Percentiles rank a stretch among this genome's conserved stretches.
Conservation (phyloP, 176 grass and related monocot species). For the Oropetium thomaeum region DNA sequence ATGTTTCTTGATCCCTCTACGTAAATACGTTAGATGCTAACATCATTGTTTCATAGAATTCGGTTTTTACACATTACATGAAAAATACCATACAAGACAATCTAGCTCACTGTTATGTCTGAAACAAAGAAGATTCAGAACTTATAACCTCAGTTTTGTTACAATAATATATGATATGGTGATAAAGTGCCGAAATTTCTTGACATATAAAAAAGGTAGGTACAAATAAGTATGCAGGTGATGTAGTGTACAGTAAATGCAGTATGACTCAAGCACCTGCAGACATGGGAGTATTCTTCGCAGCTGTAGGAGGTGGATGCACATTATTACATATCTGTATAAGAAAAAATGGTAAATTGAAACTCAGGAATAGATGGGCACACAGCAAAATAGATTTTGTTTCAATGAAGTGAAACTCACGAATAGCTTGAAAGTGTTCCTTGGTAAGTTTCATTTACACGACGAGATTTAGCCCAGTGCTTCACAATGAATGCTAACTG, state of each 20-base stretch:
- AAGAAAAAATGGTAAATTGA: slow-evolving; percentile 15
- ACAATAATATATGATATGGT: not conserved
- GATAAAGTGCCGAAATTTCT: not conserved
- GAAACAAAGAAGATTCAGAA: not conserved
- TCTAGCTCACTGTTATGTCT: not conserved
- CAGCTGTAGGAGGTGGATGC: slow-evolving; percentile 85
- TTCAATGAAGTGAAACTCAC: slow-evolving; percentile 50
- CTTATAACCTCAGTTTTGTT: not conserved
- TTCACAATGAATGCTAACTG: slow-evolving; percentile 96
- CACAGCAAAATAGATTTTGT: not conserved
- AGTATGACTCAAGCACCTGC: slow-evolving; percentile 58
- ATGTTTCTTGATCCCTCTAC: not conserved
- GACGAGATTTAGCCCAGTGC: slow-evolving; percentile 92
- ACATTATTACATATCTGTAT: slow-evolving; percentile 97
- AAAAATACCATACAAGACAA: slow-evolving; percentile 1
- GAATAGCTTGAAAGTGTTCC: slow-evolving; percentile 99
- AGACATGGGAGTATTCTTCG: slow-evolving; percentile 93
- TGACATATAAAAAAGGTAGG: slow-evolving; percentile 2
- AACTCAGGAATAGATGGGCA: too few species aligned
- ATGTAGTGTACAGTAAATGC: slow-evolving; percentile 18
- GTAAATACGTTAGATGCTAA: not conserved
- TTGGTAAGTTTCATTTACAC: slow-evolving; percentile 96
- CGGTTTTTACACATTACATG: not conserved
- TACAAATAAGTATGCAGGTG: not conserved
- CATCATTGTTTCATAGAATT: not conserved